Base-by-base conservation (phyloP, 1,284 basidiomycete species). In the Cutaneotrichosporon arboriforme region DNA sequence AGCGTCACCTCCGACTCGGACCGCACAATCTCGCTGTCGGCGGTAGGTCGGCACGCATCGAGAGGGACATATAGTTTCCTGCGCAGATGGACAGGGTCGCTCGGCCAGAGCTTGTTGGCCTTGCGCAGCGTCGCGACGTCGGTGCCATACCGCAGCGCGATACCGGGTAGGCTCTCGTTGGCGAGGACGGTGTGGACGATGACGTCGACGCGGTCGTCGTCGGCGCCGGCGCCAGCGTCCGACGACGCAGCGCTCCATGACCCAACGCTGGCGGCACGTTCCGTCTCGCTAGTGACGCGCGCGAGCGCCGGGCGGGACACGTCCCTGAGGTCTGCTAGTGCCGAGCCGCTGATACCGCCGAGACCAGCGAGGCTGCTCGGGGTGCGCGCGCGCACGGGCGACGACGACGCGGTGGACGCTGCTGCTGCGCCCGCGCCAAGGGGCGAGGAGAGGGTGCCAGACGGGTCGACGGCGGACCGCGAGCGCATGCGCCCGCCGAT, bases 21-120 rank as follows among this genome's bases (percentile, higher is more conserved):
- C 8, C 69, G 51, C 5, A 66, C 58, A 13, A 75, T 57, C 8
- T 54, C 61, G 22, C 64, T 62, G 1, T 69, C 66, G 36, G 69
- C 66, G 46, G 67, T 66, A 61, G 70, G 69, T 33, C 52, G 54
- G 46, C 75, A 77, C 4, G 73, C 70, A 35, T 77, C 77, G 40
- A 80, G 67, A 1, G 91, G 90, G 54, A 96, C 86, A 65, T 87
- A 85, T 40, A 97, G 81, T 8, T 83, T 79, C 39, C 84, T 84
- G 37, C 90, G 85, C 34, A 91, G 80, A 72, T 93, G 88, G 45
- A 97, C 86, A 0, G 88, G 81, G 69, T 96, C 92, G 14, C 87
- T 86, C 1, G 88, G 74, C 91, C 91, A 96, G 4, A 97, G 78
- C 59, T 91, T 88, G 73, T 97, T 97, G 38, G 84, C 84, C 61